phyloP scores from a whole-genome alignment of 2,329 filamentous ascomycete genomes.

The Fusarium pseudoanthophilum region DNA sequence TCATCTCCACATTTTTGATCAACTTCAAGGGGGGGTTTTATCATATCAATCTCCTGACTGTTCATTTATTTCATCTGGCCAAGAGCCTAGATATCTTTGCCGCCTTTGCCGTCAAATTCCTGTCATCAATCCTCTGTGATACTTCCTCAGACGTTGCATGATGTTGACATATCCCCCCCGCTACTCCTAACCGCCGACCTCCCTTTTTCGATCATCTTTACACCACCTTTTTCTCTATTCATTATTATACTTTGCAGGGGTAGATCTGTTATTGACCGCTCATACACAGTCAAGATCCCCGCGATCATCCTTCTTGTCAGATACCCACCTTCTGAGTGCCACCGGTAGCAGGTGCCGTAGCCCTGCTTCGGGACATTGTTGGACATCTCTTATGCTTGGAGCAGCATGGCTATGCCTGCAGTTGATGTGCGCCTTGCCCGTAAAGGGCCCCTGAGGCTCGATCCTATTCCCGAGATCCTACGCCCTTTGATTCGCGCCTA shows the following conservation, averaged over 20 bases:
- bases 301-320: slow-evolving; percentile 26
- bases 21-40: neutral
- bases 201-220: slow-evolving; percentile 25
- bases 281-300: slow-evolving; percentile 35
- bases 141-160: slow-evolving; percentile 30
- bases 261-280: slow-evolving; percentile 32
- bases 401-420: slow-evolving; percentile 19
- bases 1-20: slow-evolving; percentile 16
- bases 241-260: slow-evolving; percentile 33
- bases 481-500: slow-evolving; percentile 69
- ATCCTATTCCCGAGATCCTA: slow-evolving; percentile 59
- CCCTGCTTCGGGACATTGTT: slow-evolving; percentile 29
- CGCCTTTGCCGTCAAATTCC: slow-evolving; percentile 8
- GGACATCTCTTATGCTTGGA: slow-evolving; percentile 24
- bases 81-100: slow-evolving; percentile 11
- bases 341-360: slow-evolving; percentile 40
- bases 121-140: slow-evolving; percentile 15
- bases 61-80: slow-evolving; percentile 13
- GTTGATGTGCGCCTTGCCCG: slow-evolving; percentile 29
- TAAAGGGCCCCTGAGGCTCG: slow-evolving; percentile 41
- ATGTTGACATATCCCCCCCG: slow-evolving; percentile 30
- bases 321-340: slow-evolving; percentile 29
- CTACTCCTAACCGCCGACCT: slow-evolving; percentile 16
- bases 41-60: slow-evolving; percentile 16
- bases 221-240: slow-evolving; percentile 35